Conservation (phyloP, 1,284 basidiomycete genomes). For the Trametes sp. region DNA sequence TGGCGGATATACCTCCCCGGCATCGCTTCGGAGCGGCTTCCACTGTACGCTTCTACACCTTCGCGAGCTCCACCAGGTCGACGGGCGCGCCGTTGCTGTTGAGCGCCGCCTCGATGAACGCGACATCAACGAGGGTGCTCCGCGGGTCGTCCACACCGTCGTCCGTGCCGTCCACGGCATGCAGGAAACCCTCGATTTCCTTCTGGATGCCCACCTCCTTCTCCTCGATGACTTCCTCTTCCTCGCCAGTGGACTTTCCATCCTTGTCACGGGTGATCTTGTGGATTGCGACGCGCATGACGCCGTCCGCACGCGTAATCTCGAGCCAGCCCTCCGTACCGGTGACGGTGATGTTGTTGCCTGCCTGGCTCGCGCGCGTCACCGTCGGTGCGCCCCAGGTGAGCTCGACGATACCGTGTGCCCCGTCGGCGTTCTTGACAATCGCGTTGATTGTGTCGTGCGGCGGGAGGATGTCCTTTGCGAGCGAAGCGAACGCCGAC, state of each 20-base stretch:
- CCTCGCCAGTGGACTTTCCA: conserved; percentile 53
- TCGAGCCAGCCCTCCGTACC: conserved; percentile 64
- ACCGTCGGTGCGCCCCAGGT: conserved; percentile 63
- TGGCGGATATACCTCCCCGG: conserved; percentile 1
- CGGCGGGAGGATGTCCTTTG: conserved; percentile 72
- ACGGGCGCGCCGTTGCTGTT: conserved; percentile 70
- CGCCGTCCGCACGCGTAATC: conserved; percentile 29
- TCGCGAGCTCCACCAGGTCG: conserved; percentile 56
- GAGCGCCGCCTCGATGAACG: conserved; percentile 80
- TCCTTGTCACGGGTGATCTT: conserved; percentile 51
- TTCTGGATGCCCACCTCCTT: conserved; percentile 58
- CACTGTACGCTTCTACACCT: conserved; percentile 9
- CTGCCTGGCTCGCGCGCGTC: conserved; percentile 40
- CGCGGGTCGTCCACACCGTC: conserved; percentile 60
- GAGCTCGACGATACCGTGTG: conserved; percentile 66
- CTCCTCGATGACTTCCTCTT: conserved; percentile 56
- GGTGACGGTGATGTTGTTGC: conserved; percentile 59
- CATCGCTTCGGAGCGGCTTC: not conserved
- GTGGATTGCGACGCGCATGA: conserved; percentile 51
- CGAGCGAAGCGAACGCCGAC: conserved; percentile 71
- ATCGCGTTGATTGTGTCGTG: conserved; percentile 76
- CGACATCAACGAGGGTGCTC: conserved; percentile 74
- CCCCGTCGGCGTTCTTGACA: conserved; percentile 57
- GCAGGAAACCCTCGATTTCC: conserved; percentile 71
- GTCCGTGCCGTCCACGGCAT: conserved; percentile 55